phyloP scores from a whole-genome alignment of 148 eudicot species.

The Chenopodium formosanum region DNA sequence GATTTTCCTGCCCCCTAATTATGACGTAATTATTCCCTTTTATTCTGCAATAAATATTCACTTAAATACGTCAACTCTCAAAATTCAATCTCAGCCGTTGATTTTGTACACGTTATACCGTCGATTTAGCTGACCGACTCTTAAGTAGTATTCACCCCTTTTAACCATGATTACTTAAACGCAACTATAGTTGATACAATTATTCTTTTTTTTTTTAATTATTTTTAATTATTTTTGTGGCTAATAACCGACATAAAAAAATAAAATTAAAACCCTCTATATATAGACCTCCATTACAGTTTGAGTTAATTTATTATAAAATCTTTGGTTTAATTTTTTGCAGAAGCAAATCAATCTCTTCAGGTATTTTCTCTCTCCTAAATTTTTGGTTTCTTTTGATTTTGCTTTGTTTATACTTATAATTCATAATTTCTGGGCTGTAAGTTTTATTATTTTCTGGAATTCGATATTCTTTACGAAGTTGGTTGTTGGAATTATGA shows the following conservation, averaged over 20 bases:
- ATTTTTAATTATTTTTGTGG: no score
- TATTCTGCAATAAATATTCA: background rate
- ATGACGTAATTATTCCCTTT: background rate
- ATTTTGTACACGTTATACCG: background rate
- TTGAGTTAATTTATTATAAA: background rate
- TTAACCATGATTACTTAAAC: background rate
- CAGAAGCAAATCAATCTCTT: background rate
- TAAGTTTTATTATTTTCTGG: no score
- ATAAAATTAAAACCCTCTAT: background rate
- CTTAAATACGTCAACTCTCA: background rate
- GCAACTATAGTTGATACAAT: background rate
- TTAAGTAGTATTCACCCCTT: background rate
- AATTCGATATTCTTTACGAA: no score
- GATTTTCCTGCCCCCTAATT: no score
- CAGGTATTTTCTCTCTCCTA: background rate
- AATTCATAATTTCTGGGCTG: background rate
- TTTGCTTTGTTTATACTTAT: background rate
- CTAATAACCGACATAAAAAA: conserved; percentile 5
- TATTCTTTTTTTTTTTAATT: no score
- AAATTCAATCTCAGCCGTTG: conserved; percentile 17
- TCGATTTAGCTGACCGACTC: conserved; percentile 8
- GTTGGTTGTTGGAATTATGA: no score
- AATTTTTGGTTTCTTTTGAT: background rate
- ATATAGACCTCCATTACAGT: background rate
- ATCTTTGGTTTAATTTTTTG: background rate